These are phyloP conservation scores for Spiromastix sp. DNA, from an alignment of 2,329 filamentous ascomycete genomes.

Conservation along the genomic window DNA sequence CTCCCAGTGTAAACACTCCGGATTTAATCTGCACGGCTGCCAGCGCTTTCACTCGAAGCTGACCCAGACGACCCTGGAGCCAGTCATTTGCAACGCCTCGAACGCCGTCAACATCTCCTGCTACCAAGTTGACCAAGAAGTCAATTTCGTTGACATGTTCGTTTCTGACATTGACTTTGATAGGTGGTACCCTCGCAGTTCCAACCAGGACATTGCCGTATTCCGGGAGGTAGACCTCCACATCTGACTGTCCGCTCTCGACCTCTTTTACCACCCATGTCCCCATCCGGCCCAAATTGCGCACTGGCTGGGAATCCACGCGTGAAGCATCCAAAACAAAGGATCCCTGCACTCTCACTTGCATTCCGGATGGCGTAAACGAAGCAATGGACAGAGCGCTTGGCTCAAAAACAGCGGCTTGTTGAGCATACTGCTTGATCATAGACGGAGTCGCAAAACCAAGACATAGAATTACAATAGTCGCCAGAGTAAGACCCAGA, in stretches of 20 bases:
- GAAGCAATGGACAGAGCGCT: slow-evolving; percentile 76
- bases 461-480: slow-evolving; percentile 60
- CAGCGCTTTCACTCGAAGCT: slow-evolving; percentile 62
- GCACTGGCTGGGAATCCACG: slow-evolving; percentile 59
- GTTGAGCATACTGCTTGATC: slow-evolving; percentile 75
- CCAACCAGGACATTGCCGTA: slow-evolving; percentile 70
- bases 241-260: slow-evolving; percentile 60
- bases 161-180: slow-evolving; percentile 68
- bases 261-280: slow-evolving; percentile 73
- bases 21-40: slow-evolving; percentile 65
- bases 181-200: slow-evolving; percentile 61
- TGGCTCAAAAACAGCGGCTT: slow-evolving; percentile 72
- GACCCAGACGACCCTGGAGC: slow-evolving; percentile 65
- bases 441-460: slow-evolving; percentile 73
- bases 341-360: slow-evolving; percentile 68
- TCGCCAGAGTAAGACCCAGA: slow-evolving; percentile 49
- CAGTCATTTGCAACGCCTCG: slow-evolving; percentile 78
- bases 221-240: slow-evolving; percentile 72
- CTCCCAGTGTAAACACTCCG: slow-evolving; percentile 68
- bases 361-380: slow-evolving; percentile 68
- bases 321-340: slow-evolving; percentile 70
- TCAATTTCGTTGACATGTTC: slow-evolving; percentile 69
- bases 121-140: slow-evolving; percentile 63
- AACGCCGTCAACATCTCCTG: slow-evolving; percentile 67
- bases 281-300: slow-evolving; percentile 64